Percentiles rank a stretch among this genome's conserved stretches.
Evolutionary conservation across 2,329 filamentous ascomycete species (phyloP).

Genomic region (Karstenula rhodostoma): DNA sequence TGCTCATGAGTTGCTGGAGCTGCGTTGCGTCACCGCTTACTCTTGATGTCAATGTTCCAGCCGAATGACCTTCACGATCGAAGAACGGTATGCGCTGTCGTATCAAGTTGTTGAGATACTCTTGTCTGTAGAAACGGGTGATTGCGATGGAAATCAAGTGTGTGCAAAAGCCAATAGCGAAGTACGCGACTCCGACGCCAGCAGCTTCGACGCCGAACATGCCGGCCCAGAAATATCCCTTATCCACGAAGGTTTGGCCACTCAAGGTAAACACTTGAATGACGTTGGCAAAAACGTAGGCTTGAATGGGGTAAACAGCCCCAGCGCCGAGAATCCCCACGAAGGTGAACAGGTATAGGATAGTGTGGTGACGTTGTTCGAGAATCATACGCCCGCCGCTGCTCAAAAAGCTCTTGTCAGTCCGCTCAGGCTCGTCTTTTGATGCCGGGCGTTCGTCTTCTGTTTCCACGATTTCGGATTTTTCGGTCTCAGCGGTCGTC

Average conservation of each 20-base stretch:
- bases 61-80: slow-evolving; percentile 66
- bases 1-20: slow-evolving; percentile 68
- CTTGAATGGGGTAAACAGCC: slow-evolving; percentile 50
- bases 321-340: slow-evolving; percentile 43
- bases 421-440: slow-evolving; percentile 37
- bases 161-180: slow-evolving; percentile 52
- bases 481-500: slow-evolving; percentile 26
- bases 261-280: slow-evolving; percentile 48
- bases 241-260: slow-evolving; percentile 33
- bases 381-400: slow-evolving; percentile 45
- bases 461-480: slow-evolving; percentile 16
- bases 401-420: slow-evolving; percentile 36
- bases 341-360: slow-evolving; percentile 41
- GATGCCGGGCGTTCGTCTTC: slow-evolving; percentile 13
- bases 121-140: slow-evolving; percentile 62
- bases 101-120: slow-evolving; percentile 69
- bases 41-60: slow-evolving; percentile 67
- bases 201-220: slow-evolving; percentile 71
- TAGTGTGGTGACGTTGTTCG: slow-evolving; percentile 47
- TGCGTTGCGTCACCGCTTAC: slow-evolving; percentile 66
- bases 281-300: slow-evolving; percentile 49
- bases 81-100: slow-evolving; percentile 68
- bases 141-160: slow-evolving; percentile 52
- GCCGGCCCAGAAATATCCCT: slow-evolving; percentile 68
- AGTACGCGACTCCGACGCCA: slow-evolving; percentile 63